A percentile compares a stretch with the other conserved stretches of the same genome.
phyloP scores from a whole-genome alignment of 441 rosid genomes.

The Jatropha multifida region DNA sequence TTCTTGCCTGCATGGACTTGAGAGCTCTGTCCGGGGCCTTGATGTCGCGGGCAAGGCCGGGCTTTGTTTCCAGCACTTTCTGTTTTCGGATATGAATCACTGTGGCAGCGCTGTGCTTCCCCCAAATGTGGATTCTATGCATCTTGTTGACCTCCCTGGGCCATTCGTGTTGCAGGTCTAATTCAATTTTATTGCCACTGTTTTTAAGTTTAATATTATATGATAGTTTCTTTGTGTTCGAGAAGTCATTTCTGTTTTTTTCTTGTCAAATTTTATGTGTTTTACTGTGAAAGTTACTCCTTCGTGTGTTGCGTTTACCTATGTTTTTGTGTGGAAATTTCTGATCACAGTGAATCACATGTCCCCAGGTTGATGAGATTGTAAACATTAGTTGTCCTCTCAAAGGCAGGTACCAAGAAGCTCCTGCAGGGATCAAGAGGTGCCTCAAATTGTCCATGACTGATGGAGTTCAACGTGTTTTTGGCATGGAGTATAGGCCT shows the following conservation, averaged over 20 bases:
- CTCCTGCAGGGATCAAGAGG: constrained; percentile 69
- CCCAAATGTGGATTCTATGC: constrained; percentile 59
- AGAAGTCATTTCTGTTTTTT: not conserved
- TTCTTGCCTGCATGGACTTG: constrained; percentile 48
- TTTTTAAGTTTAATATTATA: not conserved
- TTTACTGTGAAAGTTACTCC: not conserved
- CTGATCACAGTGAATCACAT: constrained; percentile 17
- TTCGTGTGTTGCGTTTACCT: no score
- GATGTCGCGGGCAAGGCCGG: constrained; percentile 56
- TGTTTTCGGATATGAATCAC: constrained; percentile 79
- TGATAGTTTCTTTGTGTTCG: not conserved
- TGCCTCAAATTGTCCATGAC: constrained; percentile 92
- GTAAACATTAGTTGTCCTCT: constrained; percentile 79
- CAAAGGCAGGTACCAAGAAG: constrained; percentile 68
- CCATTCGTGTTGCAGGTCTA: constrained; percentile 84
- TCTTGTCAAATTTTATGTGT: not conserved
- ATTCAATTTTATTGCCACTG: not conserved
- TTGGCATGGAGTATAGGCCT: constrained; percentile 91
- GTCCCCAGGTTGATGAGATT: constrained; percentile 87
- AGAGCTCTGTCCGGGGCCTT: constrained; percentile 43
- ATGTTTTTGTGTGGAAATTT: not conserved
- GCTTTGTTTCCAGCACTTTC: constrained; percentile 70
- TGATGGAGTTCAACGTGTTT: constrained; percentile 88
- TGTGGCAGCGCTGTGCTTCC: constrained; percentile 84
- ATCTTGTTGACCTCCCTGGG: constrained; percentile 76